Base-by-base conservation (phyloP, 2,329 filamentous ascomycete genomes). In the Fusarium humuli region DNA sequence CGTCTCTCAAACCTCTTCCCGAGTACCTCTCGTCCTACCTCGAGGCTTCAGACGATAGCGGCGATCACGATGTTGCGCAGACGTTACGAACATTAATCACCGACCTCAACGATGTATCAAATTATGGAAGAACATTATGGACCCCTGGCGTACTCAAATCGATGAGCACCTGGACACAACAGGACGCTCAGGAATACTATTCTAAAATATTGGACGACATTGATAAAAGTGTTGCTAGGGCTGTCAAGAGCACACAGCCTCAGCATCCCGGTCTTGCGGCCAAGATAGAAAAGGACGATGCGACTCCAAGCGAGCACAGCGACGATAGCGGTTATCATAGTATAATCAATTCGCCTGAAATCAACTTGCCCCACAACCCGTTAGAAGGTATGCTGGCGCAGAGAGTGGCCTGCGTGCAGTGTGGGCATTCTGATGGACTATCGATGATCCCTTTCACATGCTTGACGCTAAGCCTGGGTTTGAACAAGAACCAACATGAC, bases 101-200 rank as follows among this genome's bases (percentile, higher is more conserved):
- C n/a, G 88, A 90, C 59, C 83, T 98, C 40, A 93, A 92, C 73
- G 86, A 91, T 75, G 81, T 87, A 1, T 82, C 85, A 11, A 93
- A 94, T 74, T 91, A 93, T 66, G 93, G 93, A 10, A 87, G 86
- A 74, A 91, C 90, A 22, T 83, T 98, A 16, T 97, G 93, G 93
- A 94, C 94, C 9, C 92, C 93, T 0, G 83, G 87, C 1, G 88
- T 91, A 57, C 83, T 98, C 47, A 97, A 97, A 80, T 94, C 91
- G 12, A 97, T 98, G 91, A 95, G 91, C 79, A 97, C 93, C 30
- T 97, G 92, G 88, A 92, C 97, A 73, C 96, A 98, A 78, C 96
- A 99, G 80, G 96, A 99, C 81, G 96, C 96, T 7, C 96, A 98
- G 77, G 96, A 99, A 79, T 99, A 98, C 79, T 98, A 93, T 75